Evolutionary conservation across 805 yeast species (phyloP).

Genomic region (Myxozyma vanderwaltii): DNA sequence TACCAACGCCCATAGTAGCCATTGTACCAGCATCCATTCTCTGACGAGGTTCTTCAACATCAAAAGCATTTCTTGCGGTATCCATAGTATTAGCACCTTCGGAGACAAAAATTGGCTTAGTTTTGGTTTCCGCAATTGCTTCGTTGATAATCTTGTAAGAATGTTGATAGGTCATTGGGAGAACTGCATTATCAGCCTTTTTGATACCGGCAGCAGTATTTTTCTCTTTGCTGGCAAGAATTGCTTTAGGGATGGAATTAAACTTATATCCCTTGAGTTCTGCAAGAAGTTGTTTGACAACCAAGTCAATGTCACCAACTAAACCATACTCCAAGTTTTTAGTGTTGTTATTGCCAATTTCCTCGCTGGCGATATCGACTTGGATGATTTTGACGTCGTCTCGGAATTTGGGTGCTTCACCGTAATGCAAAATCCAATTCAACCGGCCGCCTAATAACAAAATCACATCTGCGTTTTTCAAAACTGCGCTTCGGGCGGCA

Average conservation of each 20-base stretch:
- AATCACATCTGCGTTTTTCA: slow-evolving; percentile 60
- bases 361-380: slow-evolving; percentile 57
- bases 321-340: slow-evolving; percentile 48
- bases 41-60: slow-evolving; percentile 53
- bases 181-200: slow-evolving; percentile 41
- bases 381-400: slow-evolving; percentile 55
- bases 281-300: slow-evolving; percentile 44
- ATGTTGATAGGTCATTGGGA: slow-evolving; percentile 53
- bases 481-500: slow-evolving; percentile 64
- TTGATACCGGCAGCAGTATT: slow-evolving; percentile 43
- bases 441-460: slow-evolving; percentile 65
- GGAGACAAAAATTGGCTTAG: slow-evolving; percentile 51
- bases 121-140: slow-evolving; percentile 39
- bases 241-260: slow-evolving; percentile 39
- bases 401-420: slow-evolving; percentile 57
- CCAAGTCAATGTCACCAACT: slow-evolving; percentile 57
- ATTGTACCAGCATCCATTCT: slow-evolving; percentile 74
- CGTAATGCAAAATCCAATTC: slow-evolving; percentile 75
- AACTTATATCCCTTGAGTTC: slow-evolving; percentile 44
- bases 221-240: slow-evolving; percentile 37
- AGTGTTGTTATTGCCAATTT: slow-evolving; percentile 52
- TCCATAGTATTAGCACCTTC: slow-evolving; percentile 86
- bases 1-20: slow-evolving; percentile 77
- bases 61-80: slow-evolving; percentile 62
- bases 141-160: slow-evolving; percentile 56